Evolutionary conservation across 2,329 filamentous ascomycete species (phyloP), one percentile per base, ranked within the genome.

Genomic region (Xylariaceae sp.): DNA sequence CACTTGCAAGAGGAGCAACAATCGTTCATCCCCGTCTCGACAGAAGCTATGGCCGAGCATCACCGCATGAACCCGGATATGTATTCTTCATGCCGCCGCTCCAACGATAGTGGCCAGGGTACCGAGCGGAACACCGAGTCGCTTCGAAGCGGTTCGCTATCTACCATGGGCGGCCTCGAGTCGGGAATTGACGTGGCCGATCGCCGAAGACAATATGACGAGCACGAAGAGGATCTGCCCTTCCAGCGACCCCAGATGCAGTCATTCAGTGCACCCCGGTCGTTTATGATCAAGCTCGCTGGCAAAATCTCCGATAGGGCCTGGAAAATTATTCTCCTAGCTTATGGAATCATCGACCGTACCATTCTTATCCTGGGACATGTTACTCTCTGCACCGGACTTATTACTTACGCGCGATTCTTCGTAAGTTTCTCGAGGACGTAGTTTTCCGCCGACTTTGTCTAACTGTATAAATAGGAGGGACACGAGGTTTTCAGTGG

Each of bases 321-420:
- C 0, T 82, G 88, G 74, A 81, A 77, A 54, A 73, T 82, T 18
- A 69, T 92, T 18, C 75, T 80, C 37, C 71, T 88, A 47, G 73
- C 80, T 0, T 91, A 92, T 73, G 80, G 85, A 53, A 70, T 87
- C 6, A 76, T 95, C 35, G 90, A 97, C 71, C 85, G 92, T 54
- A 80, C 87, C 1, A 88, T 95, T 61, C 76, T 97, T 39, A 81
- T 90, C 0, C 80, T 96, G 45, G 91, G 90, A 1, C 96, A 92
- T 67, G 76, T 89, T 49, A 82, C 86, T 0, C 74, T 96, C 13
- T 77, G 82, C 17, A 88, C 86, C 3, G 93, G 93, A 4, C 82
- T 88, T 42, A 82, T 90, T 35, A 86, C 90, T 0, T 92, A 89
- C 69, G 89, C 86, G 30, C 89, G 92, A 34, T 88, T 97, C 65